Evolutionary conservation across 1,284 basidiomycete genomes (phyloP), one percentile per base, ranked within the genome.

Genomic region (Cystobasidiaceae sp.): DNA sequence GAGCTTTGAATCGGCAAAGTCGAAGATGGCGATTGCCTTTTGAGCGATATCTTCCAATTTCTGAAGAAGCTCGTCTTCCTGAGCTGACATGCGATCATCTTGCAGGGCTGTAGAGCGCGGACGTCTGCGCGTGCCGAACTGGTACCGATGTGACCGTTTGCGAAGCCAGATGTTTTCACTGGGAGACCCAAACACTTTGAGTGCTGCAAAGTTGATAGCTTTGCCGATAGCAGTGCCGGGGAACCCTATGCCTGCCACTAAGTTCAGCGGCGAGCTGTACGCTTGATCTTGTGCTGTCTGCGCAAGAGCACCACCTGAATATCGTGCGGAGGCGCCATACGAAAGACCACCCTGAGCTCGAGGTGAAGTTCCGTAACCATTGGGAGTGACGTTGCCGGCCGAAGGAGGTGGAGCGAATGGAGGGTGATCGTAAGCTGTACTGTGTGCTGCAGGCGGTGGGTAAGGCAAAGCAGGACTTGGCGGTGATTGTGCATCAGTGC

Each of bases 1-100:
- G 68, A 94, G 87, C 83, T 93, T 90, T 75, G 88, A 85, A 77
- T 97, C 93, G 34, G 90, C 94, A 83, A 93, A 93, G 69, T 90
- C 87, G 57, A 88, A 88, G 60, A 97, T 79, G 37, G 94, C 91
- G 69, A 90, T 88, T 25, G 93, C 93, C 82, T 97, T 97, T 80
- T 96, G 91, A 9, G 92, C 93, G 0, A 93, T 78, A 69, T 94
- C 89, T 75, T 97, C 93, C 41, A 97, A 80, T 21, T 78, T 77
- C 2, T 80, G 83, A 9, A 97, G 79, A 7, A 97, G 77, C 64
- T 84, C 84, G 66, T 90, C 88, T 71, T 97, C 93, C 55, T 87
- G 80, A 0, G 89, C 86, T 72, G 93, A 88, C n/a, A 82, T 30
- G 71, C n/a, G 19, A 13, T 56, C 41, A 71, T 1, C 76, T 74